Conservation (phyloP, 2,329 filamentous ascomycete species). For the Xylaria sp. region DNA sequence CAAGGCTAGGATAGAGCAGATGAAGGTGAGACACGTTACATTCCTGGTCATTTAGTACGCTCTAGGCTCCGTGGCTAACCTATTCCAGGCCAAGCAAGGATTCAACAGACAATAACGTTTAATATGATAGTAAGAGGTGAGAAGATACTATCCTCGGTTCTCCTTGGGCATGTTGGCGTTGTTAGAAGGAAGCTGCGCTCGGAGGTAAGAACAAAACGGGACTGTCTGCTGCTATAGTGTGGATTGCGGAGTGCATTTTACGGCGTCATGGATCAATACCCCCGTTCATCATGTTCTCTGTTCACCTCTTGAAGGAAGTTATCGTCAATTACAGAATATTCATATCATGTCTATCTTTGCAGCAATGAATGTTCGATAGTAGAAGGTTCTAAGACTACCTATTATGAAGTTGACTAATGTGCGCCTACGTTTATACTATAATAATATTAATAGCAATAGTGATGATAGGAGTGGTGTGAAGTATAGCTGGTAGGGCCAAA, state of each 20-base stretch:
- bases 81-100: slow-evolving; percentile 60
- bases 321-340: not conserved
- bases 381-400: too few species aligned
- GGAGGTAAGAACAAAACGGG: not conserved
- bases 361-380: not conserved
- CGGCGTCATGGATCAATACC: slow-evolving; percentile 18
- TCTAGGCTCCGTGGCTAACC: slow-evolving; percentile 25
- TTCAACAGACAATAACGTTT: slow-evolving; percentile 55
- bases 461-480: too few species aligned
- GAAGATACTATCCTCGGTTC: not conserved
- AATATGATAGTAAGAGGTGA: not conserved
- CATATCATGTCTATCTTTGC: too few species aligned
- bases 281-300: slow-evolving; percentile 9
- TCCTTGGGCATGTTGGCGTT: not conserved
- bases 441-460: too few species aligned
- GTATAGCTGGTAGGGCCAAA: too few species aligned
- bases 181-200: not conserved
- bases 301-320: not conserved
- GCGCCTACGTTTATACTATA: too few species aligned
- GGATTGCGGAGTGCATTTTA: slow-evolving; percentile 6
- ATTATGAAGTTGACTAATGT: too few species aligned
- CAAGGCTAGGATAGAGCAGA: slow-evolving; percentile 97
- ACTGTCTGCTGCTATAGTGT: not conserved
- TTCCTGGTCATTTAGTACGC: not conserved
- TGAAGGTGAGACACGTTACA: slow-evolving; percentile 72